phyloP scores from a whole-genome alignment of 2,329 filamentous ascomycete genomes.

The Karstenula rhodostoma region DNA sequence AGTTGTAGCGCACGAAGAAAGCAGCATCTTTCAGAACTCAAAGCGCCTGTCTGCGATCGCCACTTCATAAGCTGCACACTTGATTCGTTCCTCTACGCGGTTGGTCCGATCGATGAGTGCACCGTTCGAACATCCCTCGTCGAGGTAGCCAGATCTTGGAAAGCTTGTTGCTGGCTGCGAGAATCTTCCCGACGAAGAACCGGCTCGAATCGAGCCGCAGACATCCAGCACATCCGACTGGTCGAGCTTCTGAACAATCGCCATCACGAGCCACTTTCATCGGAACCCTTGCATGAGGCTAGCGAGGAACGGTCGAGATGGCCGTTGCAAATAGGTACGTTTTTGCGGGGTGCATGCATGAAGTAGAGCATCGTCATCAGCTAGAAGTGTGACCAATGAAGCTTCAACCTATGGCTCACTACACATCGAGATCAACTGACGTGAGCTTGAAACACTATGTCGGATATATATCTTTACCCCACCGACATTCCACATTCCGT shows the following conservation, averaged over 20 bases:
- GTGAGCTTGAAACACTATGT: neutral
- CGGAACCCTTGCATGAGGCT: neutral
- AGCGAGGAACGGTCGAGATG: neutral
- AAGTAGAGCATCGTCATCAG: slow-evolving; percentile 1
- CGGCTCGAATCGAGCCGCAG: neutral
- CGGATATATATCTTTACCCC: too few species aligned
- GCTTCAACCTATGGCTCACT: too few species aligned
- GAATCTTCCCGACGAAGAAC: neutral
- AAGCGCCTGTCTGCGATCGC: neutral
- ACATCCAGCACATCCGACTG: neutral
- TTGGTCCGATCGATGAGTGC: neutral
- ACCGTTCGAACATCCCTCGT: neutral
- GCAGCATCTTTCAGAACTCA: too few species aligned
- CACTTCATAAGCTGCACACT: neutral
- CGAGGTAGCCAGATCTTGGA: neutral
- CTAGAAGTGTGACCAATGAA: neutral
- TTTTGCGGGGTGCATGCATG: neutral
- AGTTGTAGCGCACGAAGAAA: too few species aligned
- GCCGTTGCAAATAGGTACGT: neutral
- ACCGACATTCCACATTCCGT: too few species aligned
- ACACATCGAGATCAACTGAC: too few species aligned
- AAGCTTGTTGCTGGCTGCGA: neutral
- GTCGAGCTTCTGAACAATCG: neutral
- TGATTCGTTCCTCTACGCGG: neutral
- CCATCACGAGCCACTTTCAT: neutral